Evolutionary conservation across 768 basidiomycete species (phyloP).

Genomic region (Mycena maculata): DNA sequence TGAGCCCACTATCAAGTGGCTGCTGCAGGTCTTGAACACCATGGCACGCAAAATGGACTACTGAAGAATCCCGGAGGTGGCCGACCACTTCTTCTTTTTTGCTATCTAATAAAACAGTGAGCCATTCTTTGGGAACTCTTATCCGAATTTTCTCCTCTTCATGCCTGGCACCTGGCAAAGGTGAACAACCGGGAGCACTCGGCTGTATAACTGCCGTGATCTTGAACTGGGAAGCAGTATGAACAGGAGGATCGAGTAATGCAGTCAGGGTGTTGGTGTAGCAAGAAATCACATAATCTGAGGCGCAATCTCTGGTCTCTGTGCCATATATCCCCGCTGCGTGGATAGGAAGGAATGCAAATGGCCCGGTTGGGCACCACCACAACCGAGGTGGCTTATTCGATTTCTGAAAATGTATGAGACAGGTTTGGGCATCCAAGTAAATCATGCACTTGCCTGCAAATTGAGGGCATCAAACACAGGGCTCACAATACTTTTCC

Average conservation of each 20-base stretch:
- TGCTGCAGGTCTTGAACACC: conserved; percentile 38
- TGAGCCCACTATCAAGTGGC: conserved; percentile 25
- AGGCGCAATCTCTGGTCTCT: background rate
- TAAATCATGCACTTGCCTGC: background rate
- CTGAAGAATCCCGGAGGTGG: conserved; percentile 16
- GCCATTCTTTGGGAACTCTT: background rate
- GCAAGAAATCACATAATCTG: conserved; percentile 34
- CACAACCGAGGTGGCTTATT: background rate
- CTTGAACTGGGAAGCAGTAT: background rate
- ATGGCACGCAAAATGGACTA: conserved; percentile 50
- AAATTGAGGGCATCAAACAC: background rate
- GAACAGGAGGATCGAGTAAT: conserved; percentile 9
- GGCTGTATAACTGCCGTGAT: conserved; percentile 15
- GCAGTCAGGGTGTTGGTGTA: conserved; percentile 32
- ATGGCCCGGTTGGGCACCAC: conserved; percentile 17
- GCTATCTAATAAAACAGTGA: background rate
- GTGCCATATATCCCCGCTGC: conserved; percentile 29
- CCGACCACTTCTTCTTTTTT: background rate
- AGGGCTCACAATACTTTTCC: background rate
- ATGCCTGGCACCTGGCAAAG: conserved; percentile 5
- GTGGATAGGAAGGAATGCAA: conserved; percentile 31
- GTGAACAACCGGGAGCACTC: background rate
- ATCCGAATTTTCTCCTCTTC: conserved; percentile 2
- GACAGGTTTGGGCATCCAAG: background rate
- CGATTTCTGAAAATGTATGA: background rate